Percentiles rank a stretch among this genome's conserved stretches.
phyloP scores from a whole-genome alignment of 2,329 filamentous ascomycete species.

The Colletotrichum chlorophyti region DNA sequence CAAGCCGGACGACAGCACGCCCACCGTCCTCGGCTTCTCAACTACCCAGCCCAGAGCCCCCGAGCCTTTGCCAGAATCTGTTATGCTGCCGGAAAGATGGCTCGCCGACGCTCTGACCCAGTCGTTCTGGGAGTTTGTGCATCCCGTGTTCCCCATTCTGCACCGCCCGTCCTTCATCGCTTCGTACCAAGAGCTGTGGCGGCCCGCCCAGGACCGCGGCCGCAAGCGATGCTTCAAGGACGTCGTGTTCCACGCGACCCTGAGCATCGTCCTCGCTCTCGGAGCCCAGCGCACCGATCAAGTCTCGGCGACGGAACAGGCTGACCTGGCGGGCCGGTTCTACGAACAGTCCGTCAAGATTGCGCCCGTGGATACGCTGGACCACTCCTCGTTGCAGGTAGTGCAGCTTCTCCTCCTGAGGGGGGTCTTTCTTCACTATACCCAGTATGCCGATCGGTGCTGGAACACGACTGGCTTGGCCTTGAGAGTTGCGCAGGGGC shows the following conservation, averaged over 20 bases:
- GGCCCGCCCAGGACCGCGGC: not conserved
- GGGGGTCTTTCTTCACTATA: constrained; percentile 37
- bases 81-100: constrained; percentile 8
- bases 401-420: constrained; percentile 39
- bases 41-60: not conserved
- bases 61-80: not conserved
- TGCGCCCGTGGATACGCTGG: constrained; percentile 35
- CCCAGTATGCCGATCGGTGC: constrained; percentile 36
- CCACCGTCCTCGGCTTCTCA: not conserved
- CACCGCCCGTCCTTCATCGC: constrained; percentile 24
- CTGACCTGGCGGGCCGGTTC: constrained; percentile 32
- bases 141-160: constrained; percentile 28
- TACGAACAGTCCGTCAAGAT: constrained; percentile 36
- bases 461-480: constrained; percentile 39
- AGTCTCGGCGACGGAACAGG: constrained; percentile 1
- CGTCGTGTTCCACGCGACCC: constrained; percentile 31
- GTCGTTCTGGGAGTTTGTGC: constrained; percentile 30
- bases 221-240: constrained; percentile 8
- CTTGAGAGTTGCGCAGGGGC: constrained; percentile 36
- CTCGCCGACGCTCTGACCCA: constrained; percentile 13
- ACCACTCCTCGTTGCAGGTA: constrained; percentile 32
- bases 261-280: constrained; percentile 40
- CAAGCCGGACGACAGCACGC: not conserved
- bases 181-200: constrained; percentile 24
- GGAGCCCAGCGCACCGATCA: constrained; percentile 34